These are phyloP conservation scores for Nematodospora valgi DNA, from an alignment of 805 yeast genomes.

Conservation along the genomic window DNA sequence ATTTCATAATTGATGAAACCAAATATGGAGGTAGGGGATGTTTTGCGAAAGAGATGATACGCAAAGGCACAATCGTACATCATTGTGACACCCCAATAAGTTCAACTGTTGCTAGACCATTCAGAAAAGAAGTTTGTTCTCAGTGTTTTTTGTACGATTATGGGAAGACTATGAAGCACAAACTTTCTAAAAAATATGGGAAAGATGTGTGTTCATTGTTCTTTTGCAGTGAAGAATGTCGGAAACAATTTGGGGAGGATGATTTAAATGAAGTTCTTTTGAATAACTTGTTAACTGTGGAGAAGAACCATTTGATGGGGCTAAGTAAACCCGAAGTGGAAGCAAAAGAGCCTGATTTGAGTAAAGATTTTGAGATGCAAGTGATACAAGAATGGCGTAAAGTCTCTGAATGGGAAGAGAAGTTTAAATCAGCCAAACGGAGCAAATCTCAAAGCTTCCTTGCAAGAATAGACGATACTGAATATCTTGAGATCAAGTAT, in stretches of 20 bases:
- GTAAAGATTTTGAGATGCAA: constrained; percentile 11
- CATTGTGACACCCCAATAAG: constrained; percentile 43
- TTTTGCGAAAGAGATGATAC: constrained; percentile 43
- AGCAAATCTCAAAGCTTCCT: constrained; percentile 31
- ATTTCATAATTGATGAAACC: constrained; percentile 36
- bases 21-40: constrained; percentile 60
- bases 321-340: constrained; percentile 24
- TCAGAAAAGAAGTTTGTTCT: constrained; percentile 61
- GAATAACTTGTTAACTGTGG: constrained; percentile 31
- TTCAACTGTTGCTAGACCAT: constrained; percentile 46
- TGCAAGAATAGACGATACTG: constrained; percentile 50
- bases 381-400: constrained; percentile 34
- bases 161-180: constrained; percentile 46
- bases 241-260: constrained; percentile 25
- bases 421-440: constrained; percentile 27
- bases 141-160: constrained; percentile 47
- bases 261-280: constrained; percentile 38
- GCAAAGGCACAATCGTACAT: constrained; percentile 39
- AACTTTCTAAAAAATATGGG: constrained; percentile 19
- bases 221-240: constrained; percentile 49
- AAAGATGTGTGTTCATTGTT: constrained; percentile 23
- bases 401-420: constrained; percentile 35
- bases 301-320: constrained; percentile 24
- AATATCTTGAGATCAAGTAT: constrained; percentile 50
- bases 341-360: constrained; percentile 15